phyloP scores from a whole-genome alignment of 1,139 yeast species.

The Blastobotrys elegans region DNA sequence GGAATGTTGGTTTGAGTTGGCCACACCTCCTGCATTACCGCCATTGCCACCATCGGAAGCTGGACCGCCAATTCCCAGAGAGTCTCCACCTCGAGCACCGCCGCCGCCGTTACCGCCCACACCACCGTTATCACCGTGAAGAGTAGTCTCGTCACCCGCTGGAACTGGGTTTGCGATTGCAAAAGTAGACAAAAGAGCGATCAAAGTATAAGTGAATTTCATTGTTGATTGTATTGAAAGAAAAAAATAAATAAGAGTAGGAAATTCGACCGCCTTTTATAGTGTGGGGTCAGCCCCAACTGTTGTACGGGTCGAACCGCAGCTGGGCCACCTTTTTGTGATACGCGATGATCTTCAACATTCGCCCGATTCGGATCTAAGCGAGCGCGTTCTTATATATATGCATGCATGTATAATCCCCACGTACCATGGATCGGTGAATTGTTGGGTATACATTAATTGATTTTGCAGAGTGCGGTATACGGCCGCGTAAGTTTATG shows the following conservation, averaged over 20 bases:
- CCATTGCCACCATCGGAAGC: constrained; percentile 4
- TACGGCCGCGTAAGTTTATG: no score
- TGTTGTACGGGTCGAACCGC: no score
- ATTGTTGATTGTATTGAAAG: neutral
- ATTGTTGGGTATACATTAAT: no score
- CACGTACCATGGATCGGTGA: no score
- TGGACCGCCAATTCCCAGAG: constrained; percentile 1
- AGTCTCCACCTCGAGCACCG: constrained; percentile 1
- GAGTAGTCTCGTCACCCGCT: neutral
- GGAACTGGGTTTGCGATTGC: no score
- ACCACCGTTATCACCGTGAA: constrained; percentile 8
- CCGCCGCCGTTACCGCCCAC: constrained; percentile 6
- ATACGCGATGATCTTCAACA: no score
- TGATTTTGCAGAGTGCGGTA: no score
- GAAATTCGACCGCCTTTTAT: neutral
- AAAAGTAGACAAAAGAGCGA: neutral
- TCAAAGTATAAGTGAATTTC: neutral
- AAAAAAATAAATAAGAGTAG: no score
- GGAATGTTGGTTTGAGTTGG: neutral
- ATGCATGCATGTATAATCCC: no score
- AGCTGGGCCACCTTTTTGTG: no score
- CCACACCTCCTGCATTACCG: constrained; percentile 6
- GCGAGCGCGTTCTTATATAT: no score
- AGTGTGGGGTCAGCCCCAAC: constrained; percentile 32
- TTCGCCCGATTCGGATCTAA: no score